Evolutionary conservation across 495 filamentous ascomycete species (phyloP).

Genomic region (Hypoxylon subgilvum): DNA sequence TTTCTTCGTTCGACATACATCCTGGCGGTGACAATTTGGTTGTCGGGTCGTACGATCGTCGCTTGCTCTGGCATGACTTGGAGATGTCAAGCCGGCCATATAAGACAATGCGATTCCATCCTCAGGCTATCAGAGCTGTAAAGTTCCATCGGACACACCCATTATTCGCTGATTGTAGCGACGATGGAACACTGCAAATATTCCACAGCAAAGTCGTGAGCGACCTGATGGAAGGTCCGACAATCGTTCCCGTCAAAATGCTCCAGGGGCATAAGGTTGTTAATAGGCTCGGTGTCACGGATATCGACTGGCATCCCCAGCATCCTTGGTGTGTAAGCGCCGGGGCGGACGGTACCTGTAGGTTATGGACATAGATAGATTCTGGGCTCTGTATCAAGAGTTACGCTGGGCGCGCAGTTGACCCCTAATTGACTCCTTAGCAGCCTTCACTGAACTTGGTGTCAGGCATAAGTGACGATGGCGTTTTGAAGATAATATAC

Average conservation of each 20-base stretch:
- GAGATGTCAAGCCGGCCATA: slow-evolving; percentile 89
- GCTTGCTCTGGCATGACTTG: slow-evolving; percentile 95
- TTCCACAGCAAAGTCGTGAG: slow-evolving; percentile 95
- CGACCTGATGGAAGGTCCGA: slow-evolving; percentile 93
- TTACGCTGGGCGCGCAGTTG: slow-evolving; percentile 16
- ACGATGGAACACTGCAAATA: slow-evolving; percentile 92
- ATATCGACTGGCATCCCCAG: slow-evolving; percentile 90
- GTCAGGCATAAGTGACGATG: slow-evolving; percentile 30
- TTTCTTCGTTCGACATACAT: slow-evolving; percentile 91
- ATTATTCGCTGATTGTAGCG: slow-evolving; percentile 89
- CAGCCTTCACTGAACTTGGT: slow-evolving; percentile 17
- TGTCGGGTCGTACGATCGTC: slow-evolving; percentile 89
- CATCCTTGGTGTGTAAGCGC: slow-evolving; percentile 94
- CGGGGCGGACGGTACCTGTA: slow-evolving; percentile 83
- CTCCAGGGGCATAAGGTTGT: slow-evolving; percentile 85
- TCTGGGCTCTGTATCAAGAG: slow-evolving; percentile 1
- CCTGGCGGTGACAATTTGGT: slow-evolving; percentile 92
- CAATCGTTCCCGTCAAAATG: slow-evolving; percentile 93
- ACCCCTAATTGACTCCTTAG: slow-evolving; percentile 4
- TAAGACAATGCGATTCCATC: slow-evolving; percentile 93
- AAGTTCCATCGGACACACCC: slow-evolving; percentile 84
- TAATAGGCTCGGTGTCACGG: slow-evolving; percentile 83
- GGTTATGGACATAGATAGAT: slow-evolving; percentile 52
- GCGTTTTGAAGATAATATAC: slow-evolving; percentile 28
- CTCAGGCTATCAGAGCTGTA: slow-evolving; percentile 86